These are phyloP conservation scores for Coniochaeta sp. DNA, from an alignment of 2,329 filamentous ascomycete species.

Conservation along the genomic window DNA sequence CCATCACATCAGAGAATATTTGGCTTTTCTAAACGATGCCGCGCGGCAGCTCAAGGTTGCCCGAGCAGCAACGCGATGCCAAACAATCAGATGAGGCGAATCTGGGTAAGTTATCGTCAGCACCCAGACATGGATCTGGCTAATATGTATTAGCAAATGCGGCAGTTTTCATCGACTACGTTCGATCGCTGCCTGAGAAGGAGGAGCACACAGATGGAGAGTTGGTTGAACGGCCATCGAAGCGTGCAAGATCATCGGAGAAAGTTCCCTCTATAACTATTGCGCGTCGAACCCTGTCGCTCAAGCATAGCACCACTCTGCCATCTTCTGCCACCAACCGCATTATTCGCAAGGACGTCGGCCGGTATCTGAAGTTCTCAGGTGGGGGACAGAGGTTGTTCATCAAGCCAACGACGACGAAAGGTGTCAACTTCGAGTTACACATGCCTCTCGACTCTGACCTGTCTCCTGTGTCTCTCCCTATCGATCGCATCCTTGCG, in stretches of 20 bases:
- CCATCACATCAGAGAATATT: no score
- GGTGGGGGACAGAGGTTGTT: neutral
- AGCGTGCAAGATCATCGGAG: constrained; percentile 10
- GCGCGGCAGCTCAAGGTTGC: no score
- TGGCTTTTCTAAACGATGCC: no score
- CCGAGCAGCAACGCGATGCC: no score
- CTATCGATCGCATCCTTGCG: no score
- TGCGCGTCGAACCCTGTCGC: constrained; percentile 10
- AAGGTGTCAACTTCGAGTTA: neutral
- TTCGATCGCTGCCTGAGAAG: neutral
- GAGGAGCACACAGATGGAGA: constrained; percentile 1
- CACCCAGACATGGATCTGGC: neutral
- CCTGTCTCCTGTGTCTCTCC: neutral
- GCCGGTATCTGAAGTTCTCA: neutral
- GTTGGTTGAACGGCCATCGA: constrained; percentile 7
- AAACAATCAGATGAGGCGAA: no score
- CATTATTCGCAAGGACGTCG: neutral
- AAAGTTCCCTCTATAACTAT: constrained; percentile 9
- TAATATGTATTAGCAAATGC: neutral
- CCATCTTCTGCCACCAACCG: neutral
- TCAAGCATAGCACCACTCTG: neutral
- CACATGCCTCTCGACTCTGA: neutral
- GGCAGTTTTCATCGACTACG: neutral
- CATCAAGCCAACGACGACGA: neutral
- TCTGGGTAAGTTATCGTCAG: neutral